A percentile compares a stretch with the other conserved stretches of the same genome.
Evolutionary conservation across 352 stramenopile species (phyloP).

Genomic region (Thraustotheca clavata): DNA sequence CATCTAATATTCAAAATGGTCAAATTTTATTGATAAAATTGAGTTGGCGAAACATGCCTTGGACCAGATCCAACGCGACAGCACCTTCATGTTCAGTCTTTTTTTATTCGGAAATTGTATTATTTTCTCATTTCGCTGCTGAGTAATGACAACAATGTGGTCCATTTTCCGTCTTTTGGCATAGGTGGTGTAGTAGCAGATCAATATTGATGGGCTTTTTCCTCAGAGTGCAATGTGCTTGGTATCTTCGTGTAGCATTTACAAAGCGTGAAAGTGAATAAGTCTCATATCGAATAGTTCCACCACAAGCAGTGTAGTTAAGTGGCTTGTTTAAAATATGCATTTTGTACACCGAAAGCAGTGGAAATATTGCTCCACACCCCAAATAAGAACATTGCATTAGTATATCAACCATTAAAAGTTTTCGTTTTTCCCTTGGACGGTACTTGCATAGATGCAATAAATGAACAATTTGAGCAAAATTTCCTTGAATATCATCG

Average conservation of each 20-base stretch:
- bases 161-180: not conserved
- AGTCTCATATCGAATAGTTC: not conserved
- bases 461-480: slow-evolving; percentile 12
- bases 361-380: not conserved
- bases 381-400: not conserved
- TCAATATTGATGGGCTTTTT: not conserved
- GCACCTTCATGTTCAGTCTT: too few relatives aligned
- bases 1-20: slow-evolving; percentile 6
- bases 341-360: slow-evolving; percentile 1
- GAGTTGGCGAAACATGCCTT: slow-evolving; percentile 17
- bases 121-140: not conserved
- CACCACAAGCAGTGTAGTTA: not conserved
- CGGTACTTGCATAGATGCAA: slow-evolving; percentile 11
- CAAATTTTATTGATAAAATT: slow-evolving; percentile 14
- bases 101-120: too few relatives aligned
- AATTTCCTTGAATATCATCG: not conserved
- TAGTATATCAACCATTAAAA: not conserved
- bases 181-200: not conserved
- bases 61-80: slow-evolving; percentile 5
- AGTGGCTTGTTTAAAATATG: not conserved
- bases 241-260: too few relatives aligned
- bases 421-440: not conserved
- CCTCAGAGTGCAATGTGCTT: not conserved
- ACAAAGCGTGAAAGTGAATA: slow-evolving; percentile 2
- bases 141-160: not conserved